These are phyloP conservation scores for Phytophthora brassicae DNA, from an alignment of 352 stramenopile species.

Conservation along the genomic window DNA sequence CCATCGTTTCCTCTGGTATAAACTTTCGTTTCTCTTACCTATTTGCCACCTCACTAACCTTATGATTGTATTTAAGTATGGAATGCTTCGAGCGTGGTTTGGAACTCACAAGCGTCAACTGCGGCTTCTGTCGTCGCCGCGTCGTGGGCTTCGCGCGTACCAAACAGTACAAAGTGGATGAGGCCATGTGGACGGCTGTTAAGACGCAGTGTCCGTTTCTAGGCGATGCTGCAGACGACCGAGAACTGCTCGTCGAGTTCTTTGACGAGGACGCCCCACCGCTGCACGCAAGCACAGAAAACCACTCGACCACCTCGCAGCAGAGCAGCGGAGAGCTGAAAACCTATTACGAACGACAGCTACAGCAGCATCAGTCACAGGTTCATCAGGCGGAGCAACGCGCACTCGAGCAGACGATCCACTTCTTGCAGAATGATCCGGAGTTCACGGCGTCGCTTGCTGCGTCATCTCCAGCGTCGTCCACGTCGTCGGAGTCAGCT, in stretches of 20 bases:
- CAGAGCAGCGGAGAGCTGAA: constrained; percentile 36
- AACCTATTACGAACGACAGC: constrained; percentile 45
- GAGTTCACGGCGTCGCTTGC: constrained; percentile 40
- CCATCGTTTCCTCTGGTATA: constrained; percentile 66
- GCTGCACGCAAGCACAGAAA: constrained; percentile 25
- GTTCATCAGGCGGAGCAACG: constrained; percentile 35
- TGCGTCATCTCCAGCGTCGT: constrained; percentile 27
- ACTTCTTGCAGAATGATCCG: constrained; percentile 53
- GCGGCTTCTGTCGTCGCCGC: constrained; percentile 76
- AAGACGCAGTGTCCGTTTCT: constrained; percentile 52
- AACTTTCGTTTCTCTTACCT: constrained; percentile 4
- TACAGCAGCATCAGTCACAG: constrained; percentile 34
- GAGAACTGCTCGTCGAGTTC: constrained; percentile 46
- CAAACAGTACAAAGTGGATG: constrained; percentile 76
- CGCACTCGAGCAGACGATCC: constrained; percentile 52
- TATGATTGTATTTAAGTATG: constrained; percentile 32
- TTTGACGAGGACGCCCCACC: constrained; percentile 50
- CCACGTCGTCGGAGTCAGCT: constrained; percentile 20
- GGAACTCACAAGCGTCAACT: constrained; percentile 77
- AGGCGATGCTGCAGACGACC: constrained; percentile 22
- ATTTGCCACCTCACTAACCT: too few relatives aligned
- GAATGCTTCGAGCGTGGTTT: constrained; percentile 76
- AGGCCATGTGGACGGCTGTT: constrained; percentile 59
- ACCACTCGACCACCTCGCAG: constrained; percentile 19
- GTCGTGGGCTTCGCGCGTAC: constrained; percentile 76